Percentiles rank a stretch among this genome's conserved stretches.
Conservation (phyloP, 331 rosid genomes). For the Rosa hybrid region DNA sequence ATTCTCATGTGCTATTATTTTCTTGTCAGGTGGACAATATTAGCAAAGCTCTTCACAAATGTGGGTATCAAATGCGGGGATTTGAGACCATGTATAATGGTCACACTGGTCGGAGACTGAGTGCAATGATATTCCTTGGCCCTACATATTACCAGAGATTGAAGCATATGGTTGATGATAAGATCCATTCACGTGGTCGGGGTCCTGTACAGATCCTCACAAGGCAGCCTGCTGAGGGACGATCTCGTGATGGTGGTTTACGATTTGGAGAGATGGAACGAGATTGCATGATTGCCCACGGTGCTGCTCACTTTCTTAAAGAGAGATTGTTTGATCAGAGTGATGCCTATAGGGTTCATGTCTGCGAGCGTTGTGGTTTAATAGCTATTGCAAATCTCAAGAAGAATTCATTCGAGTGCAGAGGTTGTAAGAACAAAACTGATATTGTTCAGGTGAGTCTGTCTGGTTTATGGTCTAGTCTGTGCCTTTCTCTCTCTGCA, state of each 20-base stretch:
- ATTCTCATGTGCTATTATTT: neutral
- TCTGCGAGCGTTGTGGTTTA: constrained; percentile 93
- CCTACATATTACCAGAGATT: constrained; percentile 88
- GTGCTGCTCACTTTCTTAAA: constrained; percentile 93
- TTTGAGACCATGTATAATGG: constrained; percentile 99
- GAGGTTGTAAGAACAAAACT: constrained; percentile 97
- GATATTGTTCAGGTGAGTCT: constrained; percentile 89
- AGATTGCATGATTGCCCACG: constrained; percentile 98
- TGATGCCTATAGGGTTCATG: constrained; percentile 95
- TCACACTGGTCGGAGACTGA: constrained; percentile 87
- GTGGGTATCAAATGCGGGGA: constrained; percentile 99
- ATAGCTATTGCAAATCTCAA: constrained; percentile 96
- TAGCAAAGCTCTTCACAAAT: constrained; percentile 91
- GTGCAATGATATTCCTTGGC: constrained; percentile 94
- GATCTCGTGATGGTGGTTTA: constrained; percentile 89
- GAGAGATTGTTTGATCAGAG: constrained; percentile 98
- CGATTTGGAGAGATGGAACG: constrained; percentile 98
- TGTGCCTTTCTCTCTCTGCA: too few relatives aligned
- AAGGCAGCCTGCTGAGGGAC: constrained; percentile 89
- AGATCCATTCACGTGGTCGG: constrained; percentile 90
- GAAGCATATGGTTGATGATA: constrained; percentile 92
- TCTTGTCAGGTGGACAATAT: constrained; percentile 82
- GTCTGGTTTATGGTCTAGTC: neutral
- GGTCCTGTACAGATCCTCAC: constrained; percentile 92
- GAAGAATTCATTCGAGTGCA: constrained; percentile 92